Evolutionary conservation across 2,329 filamentous ascomycete genomes (phyloP).

Genomic region (Aureobasidium lini): DNA sequence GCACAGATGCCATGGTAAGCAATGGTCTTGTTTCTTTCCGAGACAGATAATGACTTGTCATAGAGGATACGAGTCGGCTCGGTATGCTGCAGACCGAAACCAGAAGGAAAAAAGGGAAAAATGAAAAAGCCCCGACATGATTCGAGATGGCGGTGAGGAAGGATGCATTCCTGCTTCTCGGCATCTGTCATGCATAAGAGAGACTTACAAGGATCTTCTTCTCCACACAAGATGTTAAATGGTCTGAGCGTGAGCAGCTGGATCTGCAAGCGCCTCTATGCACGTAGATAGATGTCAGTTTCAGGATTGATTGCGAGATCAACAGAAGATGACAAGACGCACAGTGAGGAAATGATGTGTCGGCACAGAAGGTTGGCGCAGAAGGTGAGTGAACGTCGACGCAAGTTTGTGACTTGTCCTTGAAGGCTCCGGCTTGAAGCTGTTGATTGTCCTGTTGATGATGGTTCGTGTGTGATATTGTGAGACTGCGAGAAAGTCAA

Average conservation of each 20-base stretch:
- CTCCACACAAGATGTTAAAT: conserved; percentile 8
- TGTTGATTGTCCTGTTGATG: background rate
- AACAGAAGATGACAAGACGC: background rate
- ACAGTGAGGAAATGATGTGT: background rate
- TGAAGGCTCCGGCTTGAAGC: background rate
- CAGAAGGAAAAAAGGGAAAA: conserved; percentile 10
- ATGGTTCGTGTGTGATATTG: background rate
- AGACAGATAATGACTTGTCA: conserved; percentile 13
- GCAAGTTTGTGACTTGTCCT: background rate
- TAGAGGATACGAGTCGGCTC: conserved; percentile 4
- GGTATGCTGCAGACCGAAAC: conserved; percentile 10
- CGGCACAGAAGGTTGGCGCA: background rate
- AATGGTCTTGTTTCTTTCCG: background rate
- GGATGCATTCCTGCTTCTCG: conserved; percentile 9
- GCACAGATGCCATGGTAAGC: conserved; percentile 8
- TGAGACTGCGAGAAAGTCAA: background rate
- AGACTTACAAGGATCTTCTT: conserved; percentile 9
- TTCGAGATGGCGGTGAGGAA: conserved; percentile 13
- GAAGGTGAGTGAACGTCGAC: background rate
- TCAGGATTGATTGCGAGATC: conserved; percentile 6
- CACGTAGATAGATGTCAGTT: conserved; percentile 14
- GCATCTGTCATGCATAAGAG: conserved; percentile 13
- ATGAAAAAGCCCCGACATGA: background rate
- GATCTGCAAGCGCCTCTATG: conserved; percentile 13
- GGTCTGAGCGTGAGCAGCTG: conserved; percentile 9